Evolutionary conservation across 345 rosid genomes (phyloP).

Genomic region (Acer saccharum): DNA sequence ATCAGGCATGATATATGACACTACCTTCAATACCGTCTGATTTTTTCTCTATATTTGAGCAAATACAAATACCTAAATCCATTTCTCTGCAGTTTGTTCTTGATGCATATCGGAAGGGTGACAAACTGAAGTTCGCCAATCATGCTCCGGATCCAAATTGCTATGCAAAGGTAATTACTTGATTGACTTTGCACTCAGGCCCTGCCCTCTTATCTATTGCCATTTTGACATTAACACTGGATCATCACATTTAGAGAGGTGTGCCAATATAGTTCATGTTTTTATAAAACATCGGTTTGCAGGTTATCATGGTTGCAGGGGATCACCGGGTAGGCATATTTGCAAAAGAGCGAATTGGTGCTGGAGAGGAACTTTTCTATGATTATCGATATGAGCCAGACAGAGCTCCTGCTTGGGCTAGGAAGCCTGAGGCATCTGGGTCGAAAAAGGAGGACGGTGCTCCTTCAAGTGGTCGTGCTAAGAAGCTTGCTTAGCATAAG

Average conservation of each 20-base stretch:
- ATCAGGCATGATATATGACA: constrained; percentile 63
- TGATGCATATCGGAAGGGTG: constrained; percentile 98
- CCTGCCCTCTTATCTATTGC: not conserved
- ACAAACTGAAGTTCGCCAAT: constrained; percentile 94
- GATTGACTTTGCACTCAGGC: not conserved
- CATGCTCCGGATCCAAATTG: constrained; percentile 98
- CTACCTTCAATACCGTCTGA: not conserved
- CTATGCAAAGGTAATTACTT: constrained; percentile 78
- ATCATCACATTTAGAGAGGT: not conserved
- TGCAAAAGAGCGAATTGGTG: constrained; percentile 86
- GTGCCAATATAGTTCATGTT: not conserved
- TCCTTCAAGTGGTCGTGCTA: constrained; percentile 86
- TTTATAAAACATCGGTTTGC: constrained; percentile 18
- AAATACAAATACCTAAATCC: constrained; percentile 9
- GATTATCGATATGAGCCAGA: constrained; percentile 97
- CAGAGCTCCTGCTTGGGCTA: constrained; percentile 98
- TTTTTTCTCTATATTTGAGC: not conserved
- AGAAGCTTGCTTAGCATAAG: constrained; percentile 76
- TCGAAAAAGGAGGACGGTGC: constrained; percentile 79
- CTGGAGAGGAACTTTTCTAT: constrained; percentile 93
- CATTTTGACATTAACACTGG: not conserved
- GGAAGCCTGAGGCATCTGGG: constrained; percentile 89
- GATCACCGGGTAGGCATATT: constrained; percentile 97
- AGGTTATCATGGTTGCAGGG: constrained; percentile 98
- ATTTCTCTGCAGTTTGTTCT: constrained; percentile 79